Evolutionary conservation across 805 yeast genomes (phyloP), one percentile per base, ranked within the genome.

Genomic region (Wickerhamiella hasegawae): DNA sequence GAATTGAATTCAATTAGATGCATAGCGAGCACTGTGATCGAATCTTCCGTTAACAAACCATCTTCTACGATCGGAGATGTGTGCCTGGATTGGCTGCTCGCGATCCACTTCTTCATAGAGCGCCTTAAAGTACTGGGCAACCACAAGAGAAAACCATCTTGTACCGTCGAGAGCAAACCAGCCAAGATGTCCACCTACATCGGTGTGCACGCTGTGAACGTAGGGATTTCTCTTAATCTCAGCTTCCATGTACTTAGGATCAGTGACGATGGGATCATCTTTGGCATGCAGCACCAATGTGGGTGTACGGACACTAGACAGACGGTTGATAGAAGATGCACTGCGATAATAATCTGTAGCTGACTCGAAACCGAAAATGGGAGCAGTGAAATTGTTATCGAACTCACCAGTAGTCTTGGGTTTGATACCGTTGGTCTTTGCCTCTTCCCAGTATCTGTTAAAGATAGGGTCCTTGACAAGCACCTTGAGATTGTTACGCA

Each of bases 131-230:
- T 67, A 62, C 38, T 58, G 56, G 18, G 69, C 53, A 28, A 73
- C 40, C 18, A 76, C 76, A 5, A 60, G 57, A 3, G 69, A 55
- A 44, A 66, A 71, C 93, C 93, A 82, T 46, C 83, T 68, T 28
- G 62, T 60, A 18, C 78, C 77, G 18, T 64, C 58, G 32, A 62
- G 55, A 43, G 66, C 62, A 41, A 72, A 81, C 76, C 77, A 81
- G n/a, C 81, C 90, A 36, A 81, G 63, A 54, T 81, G 94, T 1
- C 93, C 92, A 5, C 94, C 94, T 35, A 68, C 61, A 28, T 67
- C 63, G 5, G 85, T 76, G 39, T 72, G 66, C 4, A 73, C 61
- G 47, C 76, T 44, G 30, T 68, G 56, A 23, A 71, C 55, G 48
- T 66, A 71, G 1, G 92, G 90, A 48, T 79, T 79, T 21, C 50